A percentile compares a stretch with the other conserved stretches of the same genome.
These are phyloP conservation scores for Cystofilobasidium bisporidii DNA, from an alignment of 768 basidiomycete species.

Conservation along the genomic window DNA sequence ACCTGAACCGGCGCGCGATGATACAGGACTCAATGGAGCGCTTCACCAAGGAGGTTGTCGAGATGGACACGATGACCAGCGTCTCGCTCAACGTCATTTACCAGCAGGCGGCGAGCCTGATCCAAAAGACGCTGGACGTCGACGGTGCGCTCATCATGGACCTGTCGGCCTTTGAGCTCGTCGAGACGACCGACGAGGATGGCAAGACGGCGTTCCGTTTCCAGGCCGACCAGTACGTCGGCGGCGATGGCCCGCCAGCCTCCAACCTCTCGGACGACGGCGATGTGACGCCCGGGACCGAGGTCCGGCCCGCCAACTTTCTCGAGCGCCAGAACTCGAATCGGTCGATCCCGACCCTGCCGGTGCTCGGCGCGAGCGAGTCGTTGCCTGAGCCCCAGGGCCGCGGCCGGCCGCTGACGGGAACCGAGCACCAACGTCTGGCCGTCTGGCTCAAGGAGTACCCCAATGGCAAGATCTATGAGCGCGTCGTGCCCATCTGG, in stretches of 20 bases:
- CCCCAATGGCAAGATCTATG: constrained; percentile 78
- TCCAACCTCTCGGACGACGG: not conserved
- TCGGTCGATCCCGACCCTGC: constrained; percentile 34
- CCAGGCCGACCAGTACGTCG: constrained; percentile 39
- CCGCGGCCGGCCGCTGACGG: constrained; percentile 47
- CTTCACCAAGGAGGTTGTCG: constrained; percentile 87
- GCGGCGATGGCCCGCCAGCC: not conserved
- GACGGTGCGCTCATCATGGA: constrained; percentile 89
- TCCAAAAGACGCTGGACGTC: constrained; percentile 80
- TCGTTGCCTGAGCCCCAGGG: not conserved
- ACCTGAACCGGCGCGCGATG: constrained; percentile 75
- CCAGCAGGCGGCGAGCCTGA: constrained; percentile 76
- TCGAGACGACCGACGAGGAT: constrained; percentile 52
- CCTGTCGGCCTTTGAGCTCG: constrained; percentile 77
- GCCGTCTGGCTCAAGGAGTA: constrained; percentile 66
- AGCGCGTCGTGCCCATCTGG: constrained; percentile 72
- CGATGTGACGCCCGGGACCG: constrained; percentile 10
- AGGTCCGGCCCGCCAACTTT: constrained; percentile 30
- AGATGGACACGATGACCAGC: constrained; percentile 53
- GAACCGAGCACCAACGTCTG: constrained; percentile 64
- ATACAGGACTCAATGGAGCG: constrained; percentile 97
- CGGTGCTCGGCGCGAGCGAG: constrained; percentile 37
- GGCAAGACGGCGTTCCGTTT: constrained; percentile 45
- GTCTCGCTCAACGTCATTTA: constrained; percentile 79
- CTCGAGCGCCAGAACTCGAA: constrained; percentile 20